Evolutionary conservation across 371 early-diverging fungal genomes (phyloP).

Genomic region (Actinomucor elegans): DNA sequence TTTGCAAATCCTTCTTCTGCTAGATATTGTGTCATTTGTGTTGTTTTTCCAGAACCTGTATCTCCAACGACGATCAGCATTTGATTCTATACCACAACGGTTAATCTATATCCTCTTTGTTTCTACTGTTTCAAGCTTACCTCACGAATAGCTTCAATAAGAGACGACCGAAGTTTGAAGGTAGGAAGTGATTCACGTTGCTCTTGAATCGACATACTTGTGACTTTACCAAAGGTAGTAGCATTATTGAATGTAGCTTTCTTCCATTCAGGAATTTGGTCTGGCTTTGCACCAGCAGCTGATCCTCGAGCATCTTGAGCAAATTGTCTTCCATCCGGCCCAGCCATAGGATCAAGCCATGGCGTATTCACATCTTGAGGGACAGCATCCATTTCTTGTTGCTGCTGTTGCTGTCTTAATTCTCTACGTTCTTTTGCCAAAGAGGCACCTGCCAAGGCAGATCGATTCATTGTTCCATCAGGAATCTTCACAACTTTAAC

Average conservation of each 20-base stretch:
- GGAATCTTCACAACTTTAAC: constrained; percentile 97
- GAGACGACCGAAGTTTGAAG: constrained; percentile 73
- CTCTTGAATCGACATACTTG: constrained; percentile 85
- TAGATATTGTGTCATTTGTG: constrained; percentile 99
- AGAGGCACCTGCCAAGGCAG: constrained; percentile 90
- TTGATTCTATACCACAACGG: constrained; percentile 62
- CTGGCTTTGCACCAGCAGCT: constrained; percentile 58
- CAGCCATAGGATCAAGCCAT: constrained; percentile 96
- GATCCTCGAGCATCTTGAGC: constrained; percentile 84
- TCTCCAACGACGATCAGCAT: constrained; percentile 94
- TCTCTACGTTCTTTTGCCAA: constrained; percentile 94
- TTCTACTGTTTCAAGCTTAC: constrained; percentile 14
- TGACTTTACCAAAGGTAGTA: constrained; percentile 91
- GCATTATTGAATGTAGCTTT: constrained; percentile 83
- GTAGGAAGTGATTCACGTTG: constrained; percentile 92
- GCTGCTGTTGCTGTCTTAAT: constrained; percentile 80
- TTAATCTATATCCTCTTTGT: background rate
- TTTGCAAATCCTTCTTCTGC: constrained; percentile 90
- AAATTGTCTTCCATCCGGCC: constrained; percentile 82
- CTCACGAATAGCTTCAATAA: constrained; percentile 83
- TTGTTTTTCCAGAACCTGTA: constrained; percentile 99
- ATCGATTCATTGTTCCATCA: constrained; percentile 94
- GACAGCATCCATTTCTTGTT: constrained; percentile 88
- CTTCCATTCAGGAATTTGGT: constrained; percentile 93
- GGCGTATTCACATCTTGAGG: constrained; percentile 85